These are phyloP conservation scores for Blastocystis sp. DNA, from an alignment of 352 stramenopile species.

Conservation along the genomic window DNA sequence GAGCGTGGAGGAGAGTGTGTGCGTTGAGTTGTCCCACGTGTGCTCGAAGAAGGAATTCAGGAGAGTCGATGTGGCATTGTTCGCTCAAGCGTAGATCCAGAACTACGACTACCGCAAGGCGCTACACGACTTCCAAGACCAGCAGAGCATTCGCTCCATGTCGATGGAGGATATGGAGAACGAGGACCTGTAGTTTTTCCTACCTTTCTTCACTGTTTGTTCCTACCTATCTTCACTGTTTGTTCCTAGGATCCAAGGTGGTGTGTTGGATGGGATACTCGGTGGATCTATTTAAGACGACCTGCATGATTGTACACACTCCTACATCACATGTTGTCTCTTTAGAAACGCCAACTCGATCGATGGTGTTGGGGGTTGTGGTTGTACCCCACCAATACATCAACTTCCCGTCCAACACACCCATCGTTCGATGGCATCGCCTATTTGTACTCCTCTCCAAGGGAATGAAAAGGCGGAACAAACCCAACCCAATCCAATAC, in stretches of 20 bases:
- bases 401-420: no score
- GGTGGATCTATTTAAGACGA: no score
- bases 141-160: conserved; percentile 59
- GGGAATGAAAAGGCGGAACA: no score
- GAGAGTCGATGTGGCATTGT: neutral
- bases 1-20: conserved; percentile 49
- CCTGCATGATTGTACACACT: no score
- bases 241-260: neutral
- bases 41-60: conserved; percentile 64
- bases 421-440: no score
- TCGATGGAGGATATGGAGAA: conserved; percentile 40
- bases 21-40: conserved; percentile 30
- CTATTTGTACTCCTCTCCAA: no score
- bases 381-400: no score
- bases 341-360: no score
- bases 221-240: neutral
- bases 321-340: no score
- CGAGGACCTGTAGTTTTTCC: neutral
- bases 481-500: no score
- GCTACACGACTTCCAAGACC: conserved; percentile 58
- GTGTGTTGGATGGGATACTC: neutral
- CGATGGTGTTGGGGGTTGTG: no score
- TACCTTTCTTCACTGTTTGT: neutral
- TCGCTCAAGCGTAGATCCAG: neutral
- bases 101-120: conserved; percentile 57